Evolutionary conservation across 225 moss, liverwort and hornwort species (phyloP), one percentile per base, ranked within the genome.

Genomic region (Physcomitrellopsis africana): DNA sequence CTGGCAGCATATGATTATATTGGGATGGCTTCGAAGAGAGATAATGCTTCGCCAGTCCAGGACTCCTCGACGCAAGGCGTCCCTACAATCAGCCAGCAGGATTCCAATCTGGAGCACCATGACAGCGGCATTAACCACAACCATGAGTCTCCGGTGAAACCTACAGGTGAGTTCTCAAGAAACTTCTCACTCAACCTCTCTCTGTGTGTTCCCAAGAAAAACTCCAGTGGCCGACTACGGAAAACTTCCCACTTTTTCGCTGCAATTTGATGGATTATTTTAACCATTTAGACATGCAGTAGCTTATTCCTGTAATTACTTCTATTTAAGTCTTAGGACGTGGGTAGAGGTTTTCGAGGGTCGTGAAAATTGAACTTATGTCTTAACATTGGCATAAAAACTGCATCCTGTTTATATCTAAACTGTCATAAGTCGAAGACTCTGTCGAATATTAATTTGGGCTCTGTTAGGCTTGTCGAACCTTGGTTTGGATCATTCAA

Each of bases 11-110:
- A 49, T 60, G 3, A 75, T 32, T 22, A 23, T 51, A 42, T 45
- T 4, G 61, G 65, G 42, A 87, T 87, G 87, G 82, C 69, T 71
- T 32, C 53, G 60, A 74, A 77, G 55, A 67, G 63, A 20, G 68
- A 64, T 19, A 74, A 77, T 55, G 32, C 60, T 45, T 16, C 27
- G 45, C 42, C 60, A 24, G 48, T 22, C 64, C 44, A 22, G 56
- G 71, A 77, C 72, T 75, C 75, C 11, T 63, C 51, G 11, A 29
- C 49, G 26, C 42, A 41, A n/a, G 54, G 51, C 11, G 20, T 37
- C 32, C 37, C 24, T 22, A 54, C 51, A n/a, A 65, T 67, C 29
- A 74, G 17, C 16, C 24, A 11, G 60, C 9, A 51, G 22, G 48
- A 66, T n/a, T 60, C 59, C 29, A 60, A 60, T 29, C 47, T 27